These are phyloP conservation scores for Sugiyamaella xylanicola DNA, from an alignment of 1,139 yeast species.

Conservation along the genomic window DNA sequence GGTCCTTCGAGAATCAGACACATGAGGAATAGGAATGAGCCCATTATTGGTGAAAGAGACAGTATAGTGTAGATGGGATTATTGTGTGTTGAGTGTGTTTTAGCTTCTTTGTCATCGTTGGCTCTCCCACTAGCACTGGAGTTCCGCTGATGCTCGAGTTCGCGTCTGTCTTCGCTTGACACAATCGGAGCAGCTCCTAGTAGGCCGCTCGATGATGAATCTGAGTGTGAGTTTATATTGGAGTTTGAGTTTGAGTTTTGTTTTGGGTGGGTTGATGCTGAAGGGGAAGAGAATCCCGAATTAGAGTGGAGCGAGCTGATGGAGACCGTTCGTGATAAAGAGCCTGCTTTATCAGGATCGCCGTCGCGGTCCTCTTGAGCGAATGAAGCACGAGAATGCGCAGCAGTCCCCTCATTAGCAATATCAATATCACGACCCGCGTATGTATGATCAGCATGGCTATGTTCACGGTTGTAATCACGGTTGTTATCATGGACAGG, in stretches of 20 bases:
- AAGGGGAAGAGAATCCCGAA: not conserved
- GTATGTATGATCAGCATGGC: too few relatives aligned
- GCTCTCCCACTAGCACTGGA: too few relatives aligned
- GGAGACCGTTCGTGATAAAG: not conserved
- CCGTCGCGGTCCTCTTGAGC: not conserved
- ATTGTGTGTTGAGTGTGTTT: slow-evolving; percentile 25
- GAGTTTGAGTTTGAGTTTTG: too few relatives aligned
- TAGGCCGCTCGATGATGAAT: not conserved
- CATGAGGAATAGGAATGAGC: slow-evolving; percentile 56
- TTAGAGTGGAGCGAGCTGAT: not conserved
- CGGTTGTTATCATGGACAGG: not conserved
- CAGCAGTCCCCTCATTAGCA: too few relatives aligned
- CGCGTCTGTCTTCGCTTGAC: not conserved
- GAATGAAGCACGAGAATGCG: too few relatives aligned
- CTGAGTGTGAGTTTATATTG: too few relatives aligned
- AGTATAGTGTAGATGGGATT: slow-evolving; percentile 85
- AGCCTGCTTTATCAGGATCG: not conserved
- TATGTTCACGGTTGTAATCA: not conserved
- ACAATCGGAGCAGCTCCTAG: not conserved
- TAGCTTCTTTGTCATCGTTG: slow-evolving; percentile 2
- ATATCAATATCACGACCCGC: too few relatives aligned
- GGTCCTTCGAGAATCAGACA: slow-evolving; percentile 73
- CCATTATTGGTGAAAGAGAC: slow-evolving; percentile 85
- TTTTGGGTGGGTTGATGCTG: too few relatives aligned
- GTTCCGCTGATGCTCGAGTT: not conserved